Evolutionary conservation across 768 basidiomycete species (phyloP).

Genomic region (Hemileccinum rubropunctum): DNA sequence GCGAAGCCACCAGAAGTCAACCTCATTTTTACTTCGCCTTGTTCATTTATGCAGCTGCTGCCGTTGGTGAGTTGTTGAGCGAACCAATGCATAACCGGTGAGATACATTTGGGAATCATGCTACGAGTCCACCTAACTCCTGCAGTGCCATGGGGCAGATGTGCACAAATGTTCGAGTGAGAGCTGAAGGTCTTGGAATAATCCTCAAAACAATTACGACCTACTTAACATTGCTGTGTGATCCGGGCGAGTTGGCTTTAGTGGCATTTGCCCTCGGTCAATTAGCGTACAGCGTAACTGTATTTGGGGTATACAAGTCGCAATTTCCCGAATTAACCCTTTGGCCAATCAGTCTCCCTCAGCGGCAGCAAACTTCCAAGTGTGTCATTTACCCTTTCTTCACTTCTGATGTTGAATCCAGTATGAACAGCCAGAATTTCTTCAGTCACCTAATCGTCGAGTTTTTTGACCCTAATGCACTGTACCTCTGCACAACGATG

Average conservation of each 20-base stretch:
- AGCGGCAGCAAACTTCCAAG: slow-evolving; percentile 15
- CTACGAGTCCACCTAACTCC: slow-evolving; percentile 18
- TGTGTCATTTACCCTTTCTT: slow-evolving; percentile 10
- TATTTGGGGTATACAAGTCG: slow-evolving; percentile 55
- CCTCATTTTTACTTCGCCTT: slow-evolving; percentile 64
- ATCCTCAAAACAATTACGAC: slow-evolving; percentile 70
- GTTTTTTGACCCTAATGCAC: slow-evolving; percentile 45
- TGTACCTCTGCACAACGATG: slow-evolving; percentile 76
- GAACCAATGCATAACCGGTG: slow-evolving; percentile 82
- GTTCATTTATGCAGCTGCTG: slow-evolving; percentile 67
- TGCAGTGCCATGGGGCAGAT: slow-evolving; percentile 67
- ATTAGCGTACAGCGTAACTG: slow-evolving; percentile 59
- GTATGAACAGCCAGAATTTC: neutral
- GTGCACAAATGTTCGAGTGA: slow-evolving; percentile 67
- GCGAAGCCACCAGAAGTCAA: slow-evolving; percentile 55
- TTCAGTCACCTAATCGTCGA: slow-evolving; percentile 10
- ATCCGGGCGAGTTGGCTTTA: slow-evolving; percentile 55
- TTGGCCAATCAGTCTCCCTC: slow-evolving; percentile 30
- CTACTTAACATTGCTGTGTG: slow-evolving; percentile 60
- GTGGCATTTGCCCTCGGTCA: slow-evolving; percentile 89
- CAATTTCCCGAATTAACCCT: slow-evolving; percentile 37
- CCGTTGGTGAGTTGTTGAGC: slow-evolving; percentile 71
- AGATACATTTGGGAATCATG: slow-evolving; percentile 21
- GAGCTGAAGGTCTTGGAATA: slow-evolving; percentile 84
- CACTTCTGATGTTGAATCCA: neutral